Conservation (phyloP, 1,284 basidiomycete genomes). For the Trichosporon sp. region DNA sequence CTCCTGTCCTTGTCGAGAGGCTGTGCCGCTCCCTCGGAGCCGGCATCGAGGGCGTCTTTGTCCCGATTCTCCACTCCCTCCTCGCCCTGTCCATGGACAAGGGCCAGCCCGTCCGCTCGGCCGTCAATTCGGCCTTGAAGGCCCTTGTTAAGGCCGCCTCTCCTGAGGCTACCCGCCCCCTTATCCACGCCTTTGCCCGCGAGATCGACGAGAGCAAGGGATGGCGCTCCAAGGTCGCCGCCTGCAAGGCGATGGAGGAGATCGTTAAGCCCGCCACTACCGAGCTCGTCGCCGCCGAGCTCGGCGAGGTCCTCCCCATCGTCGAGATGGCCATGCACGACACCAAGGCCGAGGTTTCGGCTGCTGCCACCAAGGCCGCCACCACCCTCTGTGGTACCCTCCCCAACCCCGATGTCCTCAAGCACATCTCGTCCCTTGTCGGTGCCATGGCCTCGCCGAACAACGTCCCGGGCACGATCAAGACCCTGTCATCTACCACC, state of each 20-base stretch:
- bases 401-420: conserved; percentile 87
- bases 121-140: conserved; percentile 77
- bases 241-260: conserved; percentile 74
- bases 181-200: conserved; percentile 67
- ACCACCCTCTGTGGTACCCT: conserved; percentile 86
- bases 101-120: conserved; percentile 81
- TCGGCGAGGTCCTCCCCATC: conserved; percentile 77
- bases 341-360: conserved; percentile 90
- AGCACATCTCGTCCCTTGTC: conserved; percentile 85
- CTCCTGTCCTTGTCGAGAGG: conserved; percentile 77
- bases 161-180: conserved; percentile 70
- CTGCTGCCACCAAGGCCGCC: conserved; percentile 86
- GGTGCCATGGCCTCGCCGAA: conserved; percentile 89
- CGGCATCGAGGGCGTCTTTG: conserved; percentile 73
- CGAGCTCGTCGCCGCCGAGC: conserved; percentile 78
- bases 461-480: conserved; percentile 85
- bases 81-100: conserved; percentile 92
- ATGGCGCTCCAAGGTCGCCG: conserved; percentile 95
- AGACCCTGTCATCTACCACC: conserved; percentile 82
- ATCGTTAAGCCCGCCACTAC: conserved; percentile 66
- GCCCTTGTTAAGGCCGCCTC: conserved; percentile 78
- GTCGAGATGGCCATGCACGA: conserved; percentile 94
- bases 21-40: conserved; percentile 67
- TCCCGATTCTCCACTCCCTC: conserved; percentile 71
- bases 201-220: conserved; percentile 74